Percentiles rank a stretch among this genome's conserved stretches.
phyloP scores from a whole-genome alignment of 1,284 basidiomycete species.

The Ceratobasidium papillatum region DNA sequence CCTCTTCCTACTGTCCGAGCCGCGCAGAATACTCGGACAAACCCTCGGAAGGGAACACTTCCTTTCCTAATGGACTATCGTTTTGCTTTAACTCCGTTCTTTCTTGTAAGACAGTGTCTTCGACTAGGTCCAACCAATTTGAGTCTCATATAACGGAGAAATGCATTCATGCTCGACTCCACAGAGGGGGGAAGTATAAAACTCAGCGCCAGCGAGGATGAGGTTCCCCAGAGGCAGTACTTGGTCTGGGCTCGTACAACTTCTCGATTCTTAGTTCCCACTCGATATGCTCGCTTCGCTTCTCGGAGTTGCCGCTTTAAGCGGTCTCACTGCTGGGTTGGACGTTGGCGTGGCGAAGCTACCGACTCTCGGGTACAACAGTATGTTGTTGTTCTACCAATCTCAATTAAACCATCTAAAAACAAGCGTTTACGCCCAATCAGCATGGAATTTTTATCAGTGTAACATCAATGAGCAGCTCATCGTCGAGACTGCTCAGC shows the following conservation, averaged over 20 bases:
- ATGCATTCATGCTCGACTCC: neutral
- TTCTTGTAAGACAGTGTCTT: neutral
- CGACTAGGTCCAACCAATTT: neutral
- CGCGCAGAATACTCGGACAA: constrained; percentile 30
- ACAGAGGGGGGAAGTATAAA: constrained; percentile 10
- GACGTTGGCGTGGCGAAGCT: constrained; percentile 34
- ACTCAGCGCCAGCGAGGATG: neutral
- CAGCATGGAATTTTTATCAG: constrained; percentile 71
- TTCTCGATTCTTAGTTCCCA: neutral
- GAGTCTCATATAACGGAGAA: constrained; percentile 18
- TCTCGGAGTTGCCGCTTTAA: constrained; percentile 13
- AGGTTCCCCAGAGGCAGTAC: neutral
- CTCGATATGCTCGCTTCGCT: constrained; percentile 29
- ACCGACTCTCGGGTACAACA: constrained; percentile 61
- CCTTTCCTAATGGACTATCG: constrained; percentile 29
- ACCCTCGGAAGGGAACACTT: constrained; percentile 14
- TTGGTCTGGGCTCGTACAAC: neutral
- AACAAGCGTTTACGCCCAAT: neutral
- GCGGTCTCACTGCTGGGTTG: constrained; percentile 17
- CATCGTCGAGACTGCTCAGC: constrained; percentile 58
- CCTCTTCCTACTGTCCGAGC: neutral
- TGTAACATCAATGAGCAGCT: constrained; percentile 65
- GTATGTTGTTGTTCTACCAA: constrained; percentile 49
- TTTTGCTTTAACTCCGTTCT: constrained; percentile 10
- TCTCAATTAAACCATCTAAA: constrained; percentile 5